Evolutionary conservation across 2,329 filamentous ascomycete species (phyloP).

Genomic region (Corinectria fuckeliana): DNA sequence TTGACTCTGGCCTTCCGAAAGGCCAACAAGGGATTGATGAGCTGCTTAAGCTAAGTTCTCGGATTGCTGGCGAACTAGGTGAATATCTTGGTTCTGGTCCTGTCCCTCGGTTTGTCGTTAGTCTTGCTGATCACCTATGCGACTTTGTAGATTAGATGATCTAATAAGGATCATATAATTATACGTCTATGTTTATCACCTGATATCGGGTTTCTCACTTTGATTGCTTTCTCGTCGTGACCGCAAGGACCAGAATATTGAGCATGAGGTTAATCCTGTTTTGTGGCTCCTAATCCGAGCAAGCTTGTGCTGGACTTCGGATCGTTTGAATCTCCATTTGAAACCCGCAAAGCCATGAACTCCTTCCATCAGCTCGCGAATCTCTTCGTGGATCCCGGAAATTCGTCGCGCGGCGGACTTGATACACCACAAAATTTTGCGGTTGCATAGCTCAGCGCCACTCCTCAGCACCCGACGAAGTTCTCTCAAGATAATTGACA

Average conservation of each 20-base stretch:
- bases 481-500: constrained; percentile 7
- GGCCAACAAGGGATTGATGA: too few species aligned
- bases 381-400: background rate
- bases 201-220: too few species aligned
- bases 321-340: background rate
- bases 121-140: too few species aligned
- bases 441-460: constrained; percentile 2
- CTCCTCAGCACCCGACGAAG: constrained; percentile 7
- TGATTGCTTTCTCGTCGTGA: too few species aligned
- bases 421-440: background rate
- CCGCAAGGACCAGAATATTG: background rate
- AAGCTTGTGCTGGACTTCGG: background rate
- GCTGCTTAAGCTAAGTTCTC: too few species aligned
- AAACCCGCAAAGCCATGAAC: background rate
- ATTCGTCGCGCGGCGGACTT: constrained; percentile 2
- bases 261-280: constrained; percentile 2
- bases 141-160: too few species aligned
- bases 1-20: too few species aligned
- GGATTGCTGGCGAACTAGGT: too few species aligned
- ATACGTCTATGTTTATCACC: too few species aligned
- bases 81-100: too few species aligned
- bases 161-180: too few species aligned
- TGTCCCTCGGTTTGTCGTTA: too few species aligned
- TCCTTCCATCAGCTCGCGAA: background rate
- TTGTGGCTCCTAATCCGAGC: background rate